Conservation (phyloP, 768 basidiomycete species). For the Rubroboletus pulcherrimus region DNA sequence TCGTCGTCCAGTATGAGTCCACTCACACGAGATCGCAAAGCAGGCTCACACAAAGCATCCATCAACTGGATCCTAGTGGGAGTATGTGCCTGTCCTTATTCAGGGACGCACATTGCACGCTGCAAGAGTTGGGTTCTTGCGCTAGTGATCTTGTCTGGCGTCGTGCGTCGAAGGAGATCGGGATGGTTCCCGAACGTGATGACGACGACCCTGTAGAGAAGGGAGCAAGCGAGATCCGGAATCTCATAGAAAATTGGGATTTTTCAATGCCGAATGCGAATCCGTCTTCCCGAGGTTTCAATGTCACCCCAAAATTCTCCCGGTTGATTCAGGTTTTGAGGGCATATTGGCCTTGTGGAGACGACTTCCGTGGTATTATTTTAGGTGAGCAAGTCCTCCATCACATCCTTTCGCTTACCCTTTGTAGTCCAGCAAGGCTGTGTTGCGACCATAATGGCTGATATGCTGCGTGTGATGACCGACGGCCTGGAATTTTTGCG, state of each 20-base stretch:
- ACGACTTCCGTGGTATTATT: slow-evolving; percentile 62
- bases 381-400: slow-evolving; percentile 46
- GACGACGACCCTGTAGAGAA: slow-evolving; percentile 30
- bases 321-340: slow-evolving; percentile 57
- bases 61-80: slow-evolving; percentile 40
- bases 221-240: slow-evolving; percentile 27
- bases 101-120: slow-evolving; percentile 42
- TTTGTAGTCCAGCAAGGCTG: slow-evolving; percentile 48
- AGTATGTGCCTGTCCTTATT: slow-evolving; percentile 41
- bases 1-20: slow-evolving; percentile 53
- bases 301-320: slow-evolving; percentile 66
- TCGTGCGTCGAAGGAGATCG: slow-evolving; percentile 41
- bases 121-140: slow-evolving; percentile 59
- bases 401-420: slow-evolving; percentile 33
- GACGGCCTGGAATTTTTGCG: slow-evolving; percentile 53
- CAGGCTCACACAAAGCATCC: slow-evolving; percentile 45
- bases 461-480: slow-evolving; percentile 52
- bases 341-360: slow-evolving; percentile 49
- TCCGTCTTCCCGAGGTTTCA: slow-evolving; percentile 53
- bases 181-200: slow-evolving; percentile 32
- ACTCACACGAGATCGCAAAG: slow-evolving; percentile 34
- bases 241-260: slow-evolving; percentile 55
- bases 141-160: slow-evolving; percentile 72
- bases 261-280: slow-evolving; percentile 64
- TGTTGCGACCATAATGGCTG: slow-evolving; percentile 55